These are phyloP conservation scores for Tillandsia fasciculata DNA, from an alignment of 176 grass and related monocot species.

Conservation along the genomic window DNA sequence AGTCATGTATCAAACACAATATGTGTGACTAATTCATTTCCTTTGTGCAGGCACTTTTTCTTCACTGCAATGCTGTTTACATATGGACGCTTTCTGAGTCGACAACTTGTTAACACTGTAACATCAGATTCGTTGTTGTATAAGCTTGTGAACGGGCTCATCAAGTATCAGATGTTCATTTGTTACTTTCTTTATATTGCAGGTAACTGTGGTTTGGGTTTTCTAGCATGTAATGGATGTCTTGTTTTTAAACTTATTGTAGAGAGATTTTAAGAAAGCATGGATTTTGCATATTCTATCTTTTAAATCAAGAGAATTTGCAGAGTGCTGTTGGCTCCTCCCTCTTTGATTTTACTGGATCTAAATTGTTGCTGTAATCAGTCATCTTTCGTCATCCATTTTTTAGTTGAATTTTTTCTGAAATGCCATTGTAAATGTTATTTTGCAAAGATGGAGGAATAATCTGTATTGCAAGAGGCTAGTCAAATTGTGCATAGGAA, in stretches of 20 bases:
- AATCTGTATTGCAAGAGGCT: neutral
- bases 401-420: neutral
- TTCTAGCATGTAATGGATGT: neutral
- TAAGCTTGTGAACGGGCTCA: constrained; percentile 71
- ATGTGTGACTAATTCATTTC: neutral
- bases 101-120: constrained; percentile 84
- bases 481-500: neutral
- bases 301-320: neutral
- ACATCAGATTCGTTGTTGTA: constrained; percentile 86
- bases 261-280: neutral
- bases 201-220: constrained; percentile 37
- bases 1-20: no score
- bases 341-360: neutral
- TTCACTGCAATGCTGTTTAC: constrained; percentile 97
- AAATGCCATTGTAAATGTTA: neutral
- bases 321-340: neutral
- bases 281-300: neutral
- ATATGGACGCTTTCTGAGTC: constrained; percentile 96
- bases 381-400: neutral
- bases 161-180: constrained; percentile 99
- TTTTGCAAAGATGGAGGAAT: neutral
- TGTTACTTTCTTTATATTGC: constrained; percentile 99
- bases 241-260: neutral
- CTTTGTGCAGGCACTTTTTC: constrained; percentile 78
- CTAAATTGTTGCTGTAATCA: neutral